Base-by-base conservation (phyloP, 805 yeast genomes). In the Metschnikowia henanensis region DNA sequence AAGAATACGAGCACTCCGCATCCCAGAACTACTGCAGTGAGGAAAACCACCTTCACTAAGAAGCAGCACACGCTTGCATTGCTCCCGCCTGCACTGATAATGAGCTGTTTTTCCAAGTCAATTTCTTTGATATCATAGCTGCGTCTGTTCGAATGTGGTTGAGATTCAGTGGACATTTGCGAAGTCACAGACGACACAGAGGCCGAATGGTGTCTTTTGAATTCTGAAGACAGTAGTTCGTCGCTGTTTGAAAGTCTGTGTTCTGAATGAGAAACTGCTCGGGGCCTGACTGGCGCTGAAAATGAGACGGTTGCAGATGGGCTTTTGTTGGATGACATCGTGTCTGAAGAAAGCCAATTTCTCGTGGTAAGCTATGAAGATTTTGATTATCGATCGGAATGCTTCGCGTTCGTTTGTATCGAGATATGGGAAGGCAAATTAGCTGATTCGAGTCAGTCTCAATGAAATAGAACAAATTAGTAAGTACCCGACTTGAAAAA, bases 1-100 rank as follows among this genome's bases (percentile, higher is more conserved):
- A 58, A 63, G 45, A 68, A 66, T 13, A 68, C 64, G 39, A 68
- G 57, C 16, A 68, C 59, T 3, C 68, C 62, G 35, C 64, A 61
- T 1, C 68, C 72, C 30, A 58, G 43, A 18, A 68, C 72, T 16
- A 65, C 56, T 3, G 43, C 26, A 46, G 58, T 52, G 35, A 68
- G 58, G 18, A 68, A 51, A 3, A 59, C 9, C 23, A 67, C 44
- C 50, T 68, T 68, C 28, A 61, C 45, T 20, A 67, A 49, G 44
- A 65, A 68, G 28, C 65, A 58, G 32, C 53, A 51, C 16, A 68
- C 68, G 36, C 62, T 51, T 34, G 66, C 69, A 29, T 62, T 55
- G 29, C 54, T 62, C 15, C 72, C 71, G 10, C 73, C 73, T 4
- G 73, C 73, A 19, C 67, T 63, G 12, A 59, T 47, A 19, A 64